Percentiles rank a stretch among this genome's conserved stretches.
Evolutionary conservation across 495 filamentous ascomycete species (phyloP).

Genomic region (Stereocaulon alpinum): DNA sequence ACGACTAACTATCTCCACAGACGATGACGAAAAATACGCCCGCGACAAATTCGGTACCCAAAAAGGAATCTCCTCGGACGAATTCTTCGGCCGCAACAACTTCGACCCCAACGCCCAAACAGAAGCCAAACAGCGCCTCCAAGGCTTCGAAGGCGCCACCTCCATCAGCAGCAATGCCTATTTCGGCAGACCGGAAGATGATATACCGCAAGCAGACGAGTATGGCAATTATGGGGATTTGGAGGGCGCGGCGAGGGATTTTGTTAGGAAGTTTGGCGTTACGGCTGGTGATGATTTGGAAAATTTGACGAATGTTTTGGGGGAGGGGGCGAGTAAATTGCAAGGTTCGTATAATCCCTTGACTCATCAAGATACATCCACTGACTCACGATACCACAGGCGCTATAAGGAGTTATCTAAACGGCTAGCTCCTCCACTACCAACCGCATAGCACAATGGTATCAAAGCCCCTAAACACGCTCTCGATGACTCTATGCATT

Average conservation of each 20-base stretch:
- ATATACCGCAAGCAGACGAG: slow-evolving; percentile 44
- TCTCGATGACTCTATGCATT: background rate
- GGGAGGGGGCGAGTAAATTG: slow-evolving; percentile 72
- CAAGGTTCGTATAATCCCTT: slow-evolving; percentile 45
- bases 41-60: slow-evolving; percentile 78
- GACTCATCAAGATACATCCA: no score
- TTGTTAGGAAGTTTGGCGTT: slow-evolving; percentile 85
- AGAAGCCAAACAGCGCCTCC: slow-evolving; percentile 77
- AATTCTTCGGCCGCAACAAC: slow-evolving; percentile 86
- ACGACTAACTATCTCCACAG: slow-evolving; percentile 26
- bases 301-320: slow-evolving; percentile 68
- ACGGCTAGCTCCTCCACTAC: slow-evolving; percentile 35
- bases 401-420: slow-evolving; percentile 77
- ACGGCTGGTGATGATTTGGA: slow-evolving; percentile 93
- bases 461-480: background rate
- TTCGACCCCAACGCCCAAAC: slow-evolving; percentile 72
- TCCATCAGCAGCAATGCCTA: slow-evolving; percentile 93
- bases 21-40: slow-evolving; percentile 63
- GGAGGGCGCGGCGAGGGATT: slow-evolving; percentile 86
- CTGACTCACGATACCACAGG: no score
- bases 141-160: slow-evolving; percentile 85
- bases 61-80: slow-evolving; percentile 95
- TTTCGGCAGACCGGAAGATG: slow-evolving; percentile 83
- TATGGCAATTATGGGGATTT: slow-evolving; percentile 66
- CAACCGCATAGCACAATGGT: background rate